Base-by-base conservation (phyloP, 371 early-diverging fungal genomes). In the Gilbertella persicaria region DNA sequence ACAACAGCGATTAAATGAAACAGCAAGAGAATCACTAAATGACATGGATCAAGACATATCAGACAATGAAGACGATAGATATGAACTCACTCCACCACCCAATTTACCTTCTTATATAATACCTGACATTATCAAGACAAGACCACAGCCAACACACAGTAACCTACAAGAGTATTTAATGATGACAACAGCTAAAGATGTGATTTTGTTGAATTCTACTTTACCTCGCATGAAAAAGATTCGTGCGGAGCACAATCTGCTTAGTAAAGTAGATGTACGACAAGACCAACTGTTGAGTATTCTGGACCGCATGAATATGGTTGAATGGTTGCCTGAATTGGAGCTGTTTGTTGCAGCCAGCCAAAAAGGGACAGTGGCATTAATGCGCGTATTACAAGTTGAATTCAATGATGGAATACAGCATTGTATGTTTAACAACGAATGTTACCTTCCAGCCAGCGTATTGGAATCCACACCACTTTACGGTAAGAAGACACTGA, bases 251-350 rank as follows among this genome's bases (percentile, higher is more conserved):
- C 45, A 55, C 7, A 43, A 64, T 28, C 25, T 73, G 1, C 49
- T 76, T 7, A 60, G 61, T 33, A 66, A 62, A 35, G 62, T 71
- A 13, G 78, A 77, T 45, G 54, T 77, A 6, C 67, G 78, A 5
- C 38, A 64, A 0, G 78, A 73, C 30, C 44, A 64, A 19, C 10
- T 71, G 25, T 43, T 72, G 9, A 51, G 30, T 16, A 21, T 50
- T 3, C 49, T 72, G 44, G 74, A 77, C 51, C 43, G 78, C 17
- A 60, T 77, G 1, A 69, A 64, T 44, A 66, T 77, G 66, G 59
- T 69, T 2, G 73, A 77, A 45, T 77, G 74, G 73, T 47, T 77
- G 21, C 74, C 78, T 8, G 74, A 73, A 4, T 44, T 77, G 26
- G 78, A 77, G 25, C 28, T 77, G 8, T 60, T 55, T 19, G 52